phyloP scores from a whole-genome alignment of 2,329 filamentous ascomycete genomes.

The Fonsecaea multimorphosa region DNA sequence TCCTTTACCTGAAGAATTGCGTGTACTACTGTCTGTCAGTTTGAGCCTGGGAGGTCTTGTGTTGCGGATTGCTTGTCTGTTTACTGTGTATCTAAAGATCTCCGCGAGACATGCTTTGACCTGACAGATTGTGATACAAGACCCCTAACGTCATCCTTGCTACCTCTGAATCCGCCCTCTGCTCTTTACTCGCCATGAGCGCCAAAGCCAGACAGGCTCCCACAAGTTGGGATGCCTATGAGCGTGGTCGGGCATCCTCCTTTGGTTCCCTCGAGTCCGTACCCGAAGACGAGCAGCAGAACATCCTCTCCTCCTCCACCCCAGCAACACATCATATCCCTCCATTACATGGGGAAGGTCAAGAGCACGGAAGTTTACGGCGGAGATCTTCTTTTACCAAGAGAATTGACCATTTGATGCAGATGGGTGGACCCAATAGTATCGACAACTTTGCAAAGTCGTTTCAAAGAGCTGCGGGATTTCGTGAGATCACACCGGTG shows the following conservation, averaged over 20 bases:
- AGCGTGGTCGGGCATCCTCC: slow-evolving; percentile 42
- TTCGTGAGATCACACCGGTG: slow-evolving; percentile 79
- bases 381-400: slow-evolving; percentile 51
- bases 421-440: slow-evolving; percentile 89
- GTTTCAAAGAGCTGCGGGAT: slow-evolving; percentile 88
- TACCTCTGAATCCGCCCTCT: slow-evolving; percentile 5
- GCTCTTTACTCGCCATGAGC: slow-evolving; percentile 32
- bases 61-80: slow-evolving; percentile 1
- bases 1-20: not conserved
- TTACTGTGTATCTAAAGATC: slow-evolving; percentile 3
- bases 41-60: slow-evolving; percentile 6
- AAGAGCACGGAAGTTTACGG: slow-evolving; percentile 34
- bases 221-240: slow-evolving; percentile 42
- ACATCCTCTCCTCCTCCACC: slow-evolving; percentile 30
- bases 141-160: not conserved
- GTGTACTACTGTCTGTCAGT: not conserved
- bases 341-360: slow-evolving; percentile 24
- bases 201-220: slow-evolving; percentile 35
- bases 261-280: slow-evolving; percentile 42
- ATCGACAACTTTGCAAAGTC: slow-evolving; percentile 91
- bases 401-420: slow-evolving; percentile 57
- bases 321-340: slow-evolving; percentile 30
- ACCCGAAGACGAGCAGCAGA: slow-evolving; percentile 39
- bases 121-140: slow-evolving; percentile 3
- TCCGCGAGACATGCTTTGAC: slow-evolving; percentile 6